phyloP scores from a whole-genome alignment of 371 early-diverging fungal species.

The Lichtheimia hyalospora region DNA sequence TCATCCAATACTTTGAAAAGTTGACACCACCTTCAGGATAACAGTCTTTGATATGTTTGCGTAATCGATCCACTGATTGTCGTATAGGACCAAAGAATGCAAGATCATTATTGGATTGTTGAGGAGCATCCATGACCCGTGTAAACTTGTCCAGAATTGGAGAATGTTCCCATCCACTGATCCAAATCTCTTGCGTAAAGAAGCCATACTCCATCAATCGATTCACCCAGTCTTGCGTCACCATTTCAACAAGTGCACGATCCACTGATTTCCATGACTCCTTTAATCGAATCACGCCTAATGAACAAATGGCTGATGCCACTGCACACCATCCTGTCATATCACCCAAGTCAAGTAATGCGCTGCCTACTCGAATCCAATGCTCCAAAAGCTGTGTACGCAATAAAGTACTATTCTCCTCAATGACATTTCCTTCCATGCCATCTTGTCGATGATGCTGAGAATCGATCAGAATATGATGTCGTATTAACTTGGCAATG shows the following conservation, averaged over 20 bases:
- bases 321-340: conserved; percentile 76
- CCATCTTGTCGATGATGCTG: conserved; percentile 37
- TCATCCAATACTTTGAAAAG: conserved; percentile 42
- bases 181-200: conserved; percentile 35
- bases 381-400: conserved; percentile 68
- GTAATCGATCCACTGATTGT: conserved; percentile 38
- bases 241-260: conserved; percentile 42
- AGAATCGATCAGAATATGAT: conserved; percentile 69
- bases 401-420: conserved; percentile 12
- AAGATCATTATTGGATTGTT: conserved; percentile 2
- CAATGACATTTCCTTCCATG: not conserved
- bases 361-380: conserved; percentile 72
- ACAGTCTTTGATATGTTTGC: conserved; percentile 21
- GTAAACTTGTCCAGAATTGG: conserved; percentile 7
- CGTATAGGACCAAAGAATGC: conserved; percentile 47
- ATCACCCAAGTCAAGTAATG: conserved; percentile 60
- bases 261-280: conserved; percentile 77
- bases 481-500: conserved; percentile 66
- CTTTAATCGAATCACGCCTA: conserved; percentile 68
- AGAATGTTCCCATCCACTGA: conserved; percentile 25
- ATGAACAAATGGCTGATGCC: conserved; percentile 72
- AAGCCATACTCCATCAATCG: conserved; percentile 54
- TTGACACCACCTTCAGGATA: conserved; percentile 23
- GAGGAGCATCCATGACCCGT: conserved; percentile 6
- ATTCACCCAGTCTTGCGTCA: conserved; percentile 61